These are phyloP conservation scores for Paxillus involutus DNA, from an alignment of 768 basidiomycete genomes.

Conservation along the genomic window DNA sequence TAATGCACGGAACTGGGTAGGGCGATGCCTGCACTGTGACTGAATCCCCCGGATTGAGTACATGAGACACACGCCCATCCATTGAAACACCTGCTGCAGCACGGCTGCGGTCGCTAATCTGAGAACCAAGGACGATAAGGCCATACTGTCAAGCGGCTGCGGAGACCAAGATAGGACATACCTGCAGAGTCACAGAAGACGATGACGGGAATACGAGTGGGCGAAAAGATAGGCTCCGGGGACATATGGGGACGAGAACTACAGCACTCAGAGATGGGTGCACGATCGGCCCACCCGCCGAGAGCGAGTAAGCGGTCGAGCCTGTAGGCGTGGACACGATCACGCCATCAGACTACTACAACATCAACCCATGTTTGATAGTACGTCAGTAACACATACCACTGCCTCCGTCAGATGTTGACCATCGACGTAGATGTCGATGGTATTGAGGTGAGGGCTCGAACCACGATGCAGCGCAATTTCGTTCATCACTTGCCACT, in stretches of 20 bases:
- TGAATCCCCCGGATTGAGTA: constrained; percentile 81
- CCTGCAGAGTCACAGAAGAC: constrained; percentile 71
- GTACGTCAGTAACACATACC: constrained; percentile 47
- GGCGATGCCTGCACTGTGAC: constrained; percentile 83
- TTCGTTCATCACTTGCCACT: constrained; percentile 98
- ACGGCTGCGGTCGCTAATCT: constrained; percentile 86
- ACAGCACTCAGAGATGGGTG: constrained; percentile 90
- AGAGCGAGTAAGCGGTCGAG: constrained; percentile 94
- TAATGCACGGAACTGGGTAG: constrained; percentile 92
- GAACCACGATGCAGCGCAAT: constrained; percentile 90
- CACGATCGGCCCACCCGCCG: constrained; percentile 94
- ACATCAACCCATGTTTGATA: constrained; percentile 13
- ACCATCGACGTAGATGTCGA: constrained; percentile 91
- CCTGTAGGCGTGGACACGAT: constrained; percentile 96
- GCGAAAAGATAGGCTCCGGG: constrained; percentile 87
- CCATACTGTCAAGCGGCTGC: constrained; percentile 4
- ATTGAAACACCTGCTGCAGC: constrained; percentile 89
- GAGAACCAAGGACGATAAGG: constrained; percentile 2
- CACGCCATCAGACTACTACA: constrained; percentile 79
- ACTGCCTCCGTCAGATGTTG: constrained; percentile 96
- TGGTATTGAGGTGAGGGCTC: constrained; percentile 88
- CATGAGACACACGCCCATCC: constrained; percentile 86
- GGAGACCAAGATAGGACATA: constrained; percentile 35
- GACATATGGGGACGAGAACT: constrained; percentile 94
- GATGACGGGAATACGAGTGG: constrained; percentile 88